Evolutionary conservation across 768 basidiomycete genomes (phyloP), one percentile per base, ranked within the genome.

Genomic region (Ramaria sp.): DNA sequence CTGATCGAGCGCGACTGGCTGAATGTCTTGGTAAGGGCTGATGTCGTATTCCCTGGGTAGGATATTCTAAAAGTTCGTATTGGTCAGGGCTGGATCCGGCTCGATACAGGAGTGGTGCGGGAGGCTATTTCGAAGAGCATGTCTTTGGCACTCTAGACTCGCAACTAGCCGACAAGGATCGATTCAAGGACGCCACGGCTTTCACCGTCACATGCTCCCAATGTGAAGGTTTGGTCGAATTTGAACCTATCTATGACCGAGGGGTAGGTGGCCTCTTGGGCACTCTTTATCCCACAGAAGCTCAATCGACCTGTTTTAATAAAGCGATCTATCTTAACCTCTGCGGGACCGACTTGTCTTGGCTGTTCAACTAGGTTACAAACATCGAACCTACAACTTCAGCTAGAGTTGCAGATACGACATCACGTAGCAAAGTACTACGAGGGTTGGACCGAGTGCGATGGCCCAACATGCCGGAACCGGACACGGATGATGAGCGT

Each of bases 401-500:
- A 98, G 67, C 79, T 98, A 13, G 94, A 98, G 66, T 72, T 78
- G 1, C 91, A 94, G 63, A 87, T 97, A 51, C 82, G 94, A 0
- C 70, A 77, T 1, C 81, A 80, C 60, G 86, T 99, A 50, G 71
- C 75, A 7, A 79, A 75, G 63, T 97, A 94, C 69, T 98, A 99
- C 65, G 82, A 96, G 64, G 83, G 84, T 1, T 94, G 89, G 88
- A 85, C 80, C 0, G 72, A 86, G 5, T 99, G 96, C 70, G 79
- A 92, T 63, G 96, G 96, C 60, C 73, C 80, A 20, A 86, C 84
- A 0, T 99, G 96, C 65, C 80, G 80, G 9, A 76, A 82, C 59
- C 79, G 88, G 38, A 93, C 95, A n/a, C 77, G 96, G 19, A 88
- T 85, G 78, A 95, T 97, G 90, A 77, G 88, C 37, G 91, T 97